Conservation (phyloP, 352 stramenopile genomes). For the Blastocystis hominis region DNA sequence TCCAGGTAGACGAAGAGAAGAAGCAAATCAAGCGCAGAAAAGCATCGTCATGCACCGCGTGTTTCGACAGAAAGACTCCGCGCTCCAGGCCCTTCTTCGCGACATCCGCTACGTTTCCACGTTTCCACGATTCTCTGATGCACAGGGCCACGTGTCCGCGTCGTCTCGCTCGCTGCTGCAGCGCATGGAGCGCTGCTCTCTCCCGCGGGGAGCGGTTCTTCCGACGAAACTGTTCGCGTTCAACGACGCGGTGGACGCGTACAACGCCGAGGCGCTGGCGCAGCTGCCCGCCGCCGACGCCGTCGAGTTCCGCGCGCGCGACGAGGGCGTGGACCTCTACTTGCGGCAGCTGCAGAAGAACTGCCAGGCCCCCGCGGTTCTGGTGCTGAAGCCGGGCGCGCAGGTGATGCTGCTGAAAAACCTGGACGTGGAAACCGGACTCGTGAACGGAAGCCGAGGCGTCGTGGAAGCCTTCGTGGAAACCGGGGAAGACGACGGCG, state of each 20-base stretch:
- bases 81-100: background rate
- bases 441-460: conserved; percentile 83
- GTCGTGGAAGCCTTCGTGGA: conserved; percentile 70
- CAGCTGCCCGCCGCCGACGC: background rate
- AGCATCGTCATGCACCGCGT: conserved; percentile 43
- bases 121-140: background rate
- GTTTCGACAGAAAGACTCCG: conserved; percentile 37
- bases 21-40: background rate
- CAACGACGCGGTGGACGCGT: conserved; percentile 2
- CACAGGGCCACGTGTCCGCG: background rate
- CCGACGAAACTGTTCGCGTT: conserved; percentile 40
- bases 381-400: conserved; percentile 58
- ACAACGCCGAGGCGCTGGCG: background rate
- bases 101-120: conserved; percentile 29
- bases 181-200: background rate
- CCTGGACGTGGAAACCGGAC: conserved; percentile 69
- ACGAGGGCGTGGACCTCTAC: background rate
- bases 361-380: conserved; percentile 5
- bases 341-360: conserved; percentile 36
- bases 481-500: background rate
- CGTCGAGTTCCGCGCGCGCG: background rate
- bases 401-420: conserved; percentile 92
- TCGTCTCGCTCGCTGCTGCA: background rate
- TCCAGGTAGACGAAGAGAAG: background rate
- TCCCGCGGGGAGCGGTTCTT: background rate